phyloP scores from a whole-genome alignment of 345 rosid genomes.

The Gossypium raimondii region DNA sequence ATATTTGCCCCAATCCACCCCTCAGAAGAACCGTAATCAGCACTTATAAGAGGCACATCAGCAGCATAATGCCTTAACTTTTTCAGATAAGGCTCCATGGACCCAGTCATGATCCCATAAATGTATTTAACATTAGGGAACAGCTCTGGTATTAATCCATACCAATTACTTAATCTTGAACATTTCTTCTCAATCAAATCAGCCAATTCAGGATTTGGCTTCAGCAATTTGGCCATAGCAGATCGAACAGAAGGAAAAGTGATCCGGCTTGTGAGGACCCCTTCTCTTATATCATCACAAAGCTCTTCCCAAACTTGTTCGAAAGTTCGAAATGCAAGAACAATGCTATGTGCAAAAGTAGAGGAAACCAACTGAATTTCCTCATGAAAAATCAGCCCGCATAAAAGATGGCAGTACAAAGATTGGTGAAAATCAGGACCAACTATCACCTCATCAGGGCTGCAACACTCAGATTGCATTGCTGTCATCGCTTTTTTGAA shows the following conservation, averaged over 20 bases:
- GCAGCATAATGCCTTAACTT: constrained; percentile 88
- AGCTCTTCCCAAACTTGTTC: constrained; percentile 86
- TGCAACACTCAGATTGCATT: constrained; percentile 62
- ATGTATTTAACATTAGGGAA: constrained; percentile 87
- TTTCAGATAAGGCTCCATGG: constrained; percentile 82
- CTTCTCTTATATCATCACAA: constrained; percentile 51
- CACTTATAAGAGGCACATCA: constrained; percentile 65
- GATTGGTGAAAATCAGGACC: constrained; percentile 87
- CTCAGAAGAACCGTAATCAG: constrained; percentile 93
- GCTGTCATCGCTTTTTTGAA: constrained; percentile 59
- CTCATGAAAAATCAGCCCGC: constrained; percentile 67
- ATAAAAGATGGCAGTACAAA: constrained; percentile 86
- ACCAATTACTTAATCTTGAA: constrained; percentile 74
- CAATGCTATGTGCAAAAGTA: constrained; percentile 75
- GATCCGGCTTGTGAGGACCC: constrained; percentile 51
- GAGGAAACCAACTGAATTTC: constrained; percentile 71
- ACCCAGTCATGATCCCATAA: constrained; percentile 97
- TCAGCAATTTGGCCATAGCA: constrained; percentile 71
- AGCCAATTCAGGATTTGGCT: constrained; percentile 67
- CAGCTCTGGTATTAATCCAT: constrained; percentile 72
- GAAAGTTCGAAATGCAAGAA: constrained; percentile 72
- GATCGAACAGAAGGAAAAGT: constrained; percentile 50
- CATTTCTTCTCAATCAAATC: constrained; percentile 50
- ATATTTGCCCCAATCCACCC: constrained; percentile 95
- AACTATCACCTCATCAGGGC: constrained; percentile 91